Evolutionary conservation across 768 basidiomycete genomes (phyloP), one percentile per base, ranked within the genome.

Genomic region (Lactarius sp.): DNA sequence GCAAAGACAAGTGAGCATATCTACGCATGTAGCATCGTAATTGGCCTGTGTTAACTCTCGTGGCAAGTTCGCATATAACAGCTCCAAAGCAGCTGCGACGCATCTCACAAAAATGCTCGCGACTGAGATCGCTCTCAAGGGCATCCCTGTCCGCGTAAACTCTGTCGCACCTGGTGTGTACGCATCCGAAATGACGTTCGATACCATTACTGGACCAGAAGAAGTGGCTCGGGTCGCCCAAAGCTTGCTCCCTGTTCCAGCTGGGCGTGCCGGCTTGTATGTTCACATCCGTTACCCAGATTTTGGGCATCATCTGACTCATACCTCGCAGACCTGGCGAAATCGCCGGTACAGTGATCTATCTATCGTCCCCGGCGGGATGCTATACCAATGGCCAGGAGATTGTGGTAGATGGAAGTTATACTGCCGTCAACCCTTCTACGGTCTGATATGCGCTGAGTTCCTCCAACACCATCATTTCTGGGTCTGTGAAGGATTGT

Each of bases 351-450:
- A 88, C 90, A 9, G 89, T 77, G 0, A 79, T 92, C 5, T 91
- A 89, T 71, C 80, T 93, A 6, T n/a, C n/a, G n/a, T n/a, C n/a
- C n/a, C n/a, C n/a, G n/a, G n/a, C n/a, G n/a, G n/a, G n/a, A n/a
- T n/a, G 79, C 34, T 92, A 90, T 71, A 83, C 81, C 65, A 88
- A 87, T 65, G 90, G 90, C 13, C 90, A 92, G 70, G 87, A 92
- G 71, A 79, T 93, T 49, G 75, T 85, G 18, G 80, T 92, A 41
- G 90, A 93, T 69, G 90, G 91, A 34, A 88, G 90, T 0, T 90
- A 82, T 71, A 59, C 83, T 1, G 80, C 86, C 14, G 87, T 90
- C 46, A 93, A 92, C 70, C 90, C 90, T 37, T 76, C 85, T 1
- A 75, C 71, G 4, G 63, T 71, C 22, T 83, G 67, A 77, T 16